Conservation (phyloP, 495 filamentous ascomycete genomes). For the Corynascus novoguineensis region DNA sequence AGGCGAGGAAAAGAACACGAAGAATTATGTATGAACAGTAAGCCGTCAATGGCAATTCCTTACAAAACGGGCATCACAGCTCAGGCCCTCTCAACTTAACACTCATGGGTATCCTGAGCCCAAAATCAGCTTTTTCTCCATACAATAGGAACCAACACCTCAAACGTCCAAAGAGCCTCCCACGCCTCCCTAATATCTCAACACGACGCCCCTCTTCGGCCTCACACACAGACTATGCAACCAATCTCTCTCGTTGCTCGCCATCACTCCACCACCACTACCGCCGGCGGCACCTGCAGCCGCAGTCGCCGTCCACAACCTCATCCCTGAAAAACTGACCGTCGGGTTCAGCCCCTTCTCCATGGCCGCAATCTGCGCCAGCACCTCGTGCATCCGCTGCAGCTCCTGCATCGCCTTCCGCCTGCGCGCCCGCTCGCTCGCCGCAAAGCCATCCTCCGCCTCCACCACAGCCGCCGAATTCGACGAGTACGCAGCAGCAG, state of each 20-base stretch:
- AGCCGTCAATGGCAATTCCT: no score
- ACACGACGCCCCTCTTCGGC: conserved; percentile 15
- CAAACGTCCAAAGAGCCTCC: background rate
- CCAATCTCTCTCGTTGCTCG: conserved; percentile 14
- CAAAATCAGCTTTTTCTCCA: no score
- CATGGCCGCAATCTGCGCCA: conserved; percentile 22
- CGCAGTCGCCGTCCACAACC: conserved; percentile 27
- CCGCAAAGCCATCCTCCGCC: conserved; percentile 21
- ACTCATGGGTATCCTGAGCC: no score
- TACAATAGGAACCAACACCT: background rate
- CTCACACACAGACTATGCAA: conserved; percentile 14
- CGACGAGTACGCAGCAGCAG: no score
- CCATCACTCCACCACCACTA: background rate
- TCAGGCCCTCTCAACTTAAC: no score
- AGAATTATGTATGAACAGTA: no score
- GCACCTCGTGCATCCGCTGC: conserved; percentile 19
- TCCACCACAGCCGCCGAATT: background rate
- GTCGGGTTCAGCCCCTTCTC: conserved; percentile 16
- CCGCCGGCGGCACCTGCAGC: no score
- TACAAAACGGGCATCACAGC: no score
- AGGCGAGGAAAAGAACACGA: no score
- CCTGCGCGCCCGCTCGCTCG: conserved; percentile 10
- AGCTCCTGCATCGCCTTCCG: conserved; percentile 18
- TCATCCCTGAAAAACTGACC: conserved; percentile 13
- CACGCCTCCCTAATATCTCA: conserved; percentile 21